These are phyloP conservation scores for Penicillium sp. DNA, from an alignment of 2,329 filamentous ascomycete species.

Conservation along the genomic window DNA sequence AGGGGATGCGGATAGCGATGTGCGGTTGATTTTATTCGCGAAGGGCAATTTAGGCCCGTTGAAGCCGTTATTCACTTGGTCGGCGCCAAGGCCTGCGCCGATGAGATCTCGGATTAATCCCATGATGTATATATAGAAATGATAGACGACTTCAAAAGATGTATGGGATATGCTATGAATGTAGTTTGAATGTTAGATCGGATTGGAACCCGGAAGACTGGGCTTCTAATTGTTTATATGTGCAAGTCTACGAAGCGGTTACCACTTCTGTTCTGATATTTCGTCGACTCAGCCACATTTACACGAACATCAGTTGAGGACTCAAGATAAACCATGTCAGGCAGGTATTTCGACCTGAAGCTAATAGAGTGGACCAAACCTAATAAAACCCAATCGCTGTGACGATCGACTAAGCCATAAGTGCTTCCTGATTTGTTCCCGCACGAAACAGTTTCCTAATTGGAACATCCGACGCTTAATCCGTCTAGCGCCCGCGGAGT, in stretches of 20 bases:
- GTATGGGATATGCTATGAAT: neutral
- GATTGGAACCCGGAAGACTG: neutral
- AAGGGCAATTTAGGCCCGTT: neutral
- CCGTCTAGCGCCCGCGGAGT: neutral
- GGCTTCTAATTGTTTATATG: neutral
- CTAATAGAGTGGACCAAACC: neutral
- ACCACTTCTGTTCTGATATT: neutral
- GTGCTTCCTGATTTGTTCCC: neutral
- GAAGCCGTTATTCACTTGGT: neutral
- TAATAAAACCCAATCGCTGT: neutral
- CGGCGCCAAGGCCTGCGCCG: neutral
- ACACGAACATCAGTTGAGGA: neutral
- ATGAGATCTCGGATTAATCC: neutral
- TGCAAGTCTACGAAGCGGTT: neutral
- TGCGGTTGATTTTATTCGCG: neutral
- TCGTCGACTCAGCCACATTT: neutral
- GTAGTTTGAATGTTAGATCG: neutral
- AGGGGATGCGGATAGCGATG: neutral
- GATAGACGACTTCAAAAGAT: neutral
- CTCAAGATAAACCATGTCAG: neutral
- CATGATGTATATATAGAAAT: neutral
- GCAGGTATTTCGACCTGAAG: neutral
- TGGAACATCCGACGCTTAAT: neutral
- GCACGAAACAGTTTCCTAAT: neutral
- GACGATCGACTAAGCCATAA: neutral